These are phyloP conservation scores for Xylaria venustula DNA, from an alignment of 495 filamentous ascomycete genomes.

Conservation along the genomic window DNA sequence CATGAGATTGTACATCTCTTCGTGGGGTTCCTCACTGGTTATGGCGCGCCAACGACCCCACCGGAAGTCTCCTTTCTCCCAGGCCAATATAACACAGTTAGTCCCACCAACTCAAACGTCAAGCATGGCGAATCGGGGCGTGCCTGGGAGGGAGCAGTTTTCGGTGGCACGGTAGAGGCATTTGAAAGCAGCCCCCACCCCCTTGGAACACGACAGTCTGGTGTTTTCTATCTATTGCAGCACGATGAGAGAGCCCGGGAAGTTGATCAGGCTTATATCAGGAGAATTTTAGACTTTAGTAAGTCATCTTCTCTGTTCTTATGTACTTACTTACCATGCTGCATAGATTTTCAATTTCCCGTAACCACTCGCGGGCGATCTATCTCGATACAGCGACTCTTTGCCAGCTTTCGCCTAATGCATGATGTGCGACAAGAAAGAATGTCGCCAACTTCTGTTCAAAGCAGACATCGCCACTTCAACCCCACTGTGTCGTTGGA, in stretches of 20 bases:
- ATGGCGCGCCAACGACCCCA: background rate
- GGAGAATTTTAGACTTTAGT: background rate
- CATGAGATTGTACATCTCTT: background rate
- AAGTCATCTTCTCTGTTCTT: too few species aligned
- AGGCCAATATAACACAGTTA: background rate
- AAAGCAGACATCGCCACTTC: too few species aligned
- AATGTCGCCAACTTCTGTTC: too few species aligned
- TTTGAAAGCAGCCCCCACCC: background rate
- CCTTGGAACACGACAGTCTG: background rate
- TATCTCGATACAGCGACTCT: too few species aligned
- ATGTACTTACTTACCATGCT: too few species aligned
- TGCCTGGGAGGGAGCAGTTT: background rate
- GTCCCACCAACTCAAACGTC: too few species aligned
- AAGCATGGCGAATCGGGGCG: background rate
- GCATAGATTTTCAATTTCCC: too few species aligned
- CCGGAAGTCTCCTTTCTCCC: background rate
- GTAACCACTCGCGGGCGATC: too few species aligned
- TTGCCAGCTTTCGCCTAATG: too few species aligned
- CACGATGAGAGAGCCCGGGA: background rate
- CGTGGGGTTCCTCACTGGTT: background rate
- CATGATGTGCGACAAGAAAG: too few species aligned
- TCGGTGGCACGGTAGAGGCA: background rate
- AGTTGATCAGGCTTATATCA: background rate
- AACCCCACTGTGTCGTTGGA: too few species aligned
- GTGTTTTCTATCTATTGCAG: background rate